Base-by-base conservation (phyloP, 345 rosid species). In the Clausena lansium region DNA sequence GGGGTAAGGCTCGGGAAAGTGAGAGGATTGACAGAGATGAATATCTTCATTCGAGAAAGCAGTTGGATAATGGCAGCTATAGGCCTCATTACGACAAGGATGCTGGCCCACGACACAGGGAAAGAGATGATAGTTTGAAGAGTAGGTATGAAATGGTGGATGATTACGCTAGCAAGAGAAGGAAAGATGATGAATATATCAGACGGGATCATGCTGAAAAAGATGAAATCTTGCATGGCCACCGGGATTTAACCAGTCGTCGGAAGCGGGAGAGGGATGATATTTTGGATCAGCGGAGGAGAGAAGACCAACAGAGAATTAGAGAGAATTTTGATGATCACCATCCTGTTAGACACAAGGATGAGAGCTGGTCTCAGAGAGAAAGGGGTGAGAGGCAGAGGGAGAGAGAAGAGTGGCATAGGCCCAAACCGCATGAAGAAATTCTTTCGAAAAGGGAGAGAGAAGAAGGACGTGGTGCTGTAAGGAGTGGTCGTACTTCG, bases 231-330 rank as follows among this genome's bases (percentile, higher is more conserved):
- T 54, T 81, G 79, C 92, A 83, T 78, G 84, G 86, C 65, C 89
- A 88, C 76, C 88, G 93, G 85, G 98, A 96, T 82, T 81, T 77
- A 58, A 77, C 79, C 61, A 80, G 91, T 81, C 90, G 89, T 75
- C 89, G 88, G 64, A 92, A 88, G 84, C 90, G 92, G 77, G 99
- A 94, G 82, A 90, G 93, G 80, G 95, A 90, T 79, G 97, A 89
- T 72, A 71, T 78, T 74, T 67, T 88, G 83, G 98, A 93, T 70
- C 89, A 82, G 66, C 88, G 91, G 77, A 91, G 87, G 89, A 87
- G 97, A 92, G 97, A 90, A 67, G 89, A 88, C 80, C 89, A 85
- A 80, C 95, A 86, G 79, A 90, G 94, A 85, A 88, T 66, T 78
- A 89, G 98, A 80, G 99, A 92, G 67, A 84, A 77, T 83, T 78